Conservation (phyloP, 306 rosid genomes). For the Medicago ruthenica region DNA sequence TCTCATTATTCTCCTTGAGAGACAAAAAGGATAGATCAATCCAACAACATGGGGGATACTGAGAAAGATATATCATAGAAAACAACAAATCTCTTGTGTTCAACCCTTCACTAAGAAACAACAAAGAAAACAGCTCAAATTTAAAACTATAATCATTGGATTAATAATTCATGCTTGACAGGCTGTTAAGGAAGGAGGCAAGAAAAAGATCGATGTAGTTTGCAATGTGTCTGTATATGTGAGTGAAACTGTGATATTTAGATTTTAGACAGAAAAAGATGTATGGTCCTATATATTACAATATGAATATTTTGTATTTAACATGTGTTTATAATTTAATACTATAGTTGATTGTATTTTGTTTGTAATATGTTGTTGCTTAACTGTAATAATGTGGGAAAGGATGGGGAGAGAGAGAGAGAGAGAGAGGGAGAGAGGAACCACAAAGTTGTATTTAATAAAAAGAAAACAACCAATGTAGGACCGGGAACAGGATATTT, state of each 20-base stretch:
- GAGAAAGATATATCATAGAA: slow-evolving; percentile 56
- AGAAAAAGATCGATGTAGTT: slow-evolving; percentile 49
- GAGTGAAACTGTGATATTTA: neutral
- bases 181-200: slow-evolving; percentile 78
- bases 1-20: slow-evolving; percentile 41
- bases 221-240: slow-evolving; percentile 52
- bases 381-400: slow-evolving; percentile 43
- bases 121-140: slow-evolving; percentile 46
- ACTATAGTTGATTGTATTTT: slow-evolving; percentile 36
- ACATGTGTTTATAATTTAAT: slow-evolving; percentile 12
- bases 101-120: slow-evolving; percentile 54
- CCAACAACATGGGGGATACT: slow-evolving; percentile 30
- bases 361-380: slow-evolving; percentile 24
- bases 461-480: slow-evolving; percentile 43
- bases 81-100: slow-evolving; percentile 63
- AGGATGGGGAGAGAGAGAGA: slow-evolving; percentile 17
- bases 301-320: slow-evolving; percentile 34
- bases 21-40: slow-evolving; percentile 47
- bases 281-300: slow-evolving; percentile 1
- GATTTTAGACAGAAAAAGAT: neutral
- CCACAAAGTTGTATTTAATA: slow-evolving; percentile 33
- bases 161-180: slow-evolving; percentile 84
- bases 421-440: slow-evolving; percentile 52
- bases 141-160: slow-evolving; percentile 48
- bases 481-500: slow-evolving; percentile 86